Base-by-base conservation (phyloP, 306 rosid genomes). In the Vicia villosa region DNA sequence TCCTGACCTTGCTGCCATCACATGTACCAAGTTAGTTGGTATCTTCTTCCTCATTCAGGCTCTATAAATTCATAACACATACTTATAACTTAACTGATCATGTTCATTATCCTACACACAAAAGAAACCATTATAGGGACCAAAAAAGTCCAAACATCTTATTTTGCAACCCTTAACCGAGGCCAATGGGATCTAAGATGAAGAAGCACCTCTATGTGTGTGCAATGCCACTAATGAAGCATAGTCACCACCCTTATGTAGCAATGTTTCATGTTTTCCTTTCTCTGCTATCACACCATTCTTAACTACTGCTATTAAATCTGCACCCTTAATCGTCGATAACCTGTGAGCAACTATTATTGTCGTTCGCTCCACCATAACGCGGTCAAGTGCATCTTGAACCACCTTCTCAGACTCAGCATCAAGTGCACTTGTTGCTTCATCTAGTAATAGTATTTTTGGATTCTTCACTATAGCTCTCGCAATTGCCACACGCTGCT, bases 391-490 rank as follows among this genome's bases (percentile, higher is more conserved):
- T 41, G 91, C 95, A 71, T 88, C 91, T 51, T 89, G 96, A 16
- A 89, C 91, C 13, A 86, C 83, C 70, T 81, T 75, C 49, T 89
- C 96, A 8, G 91, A 89, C 74, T 89, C 91, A 0, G 96, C 91
- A 79, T 89, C 96, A 30, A 89, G 83, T 46, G 95, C 91, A 78
- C 95, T 88, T 1, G 95, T 88, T 32, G 94, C 94, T 75, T 88
- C 94, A 73, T 88, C 91, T 34, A 88, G 78, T 3, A 83, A 79
- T n/a, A 88, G 72, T 52, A 88, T 81, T 38, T 81, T 86, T 37
- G 91, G 95, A 62, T 76, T 80, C 80, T 85, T 87, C 37, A 83
- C 74, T 37, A 83, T 87, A 6, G 93, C 88, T 60, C 93, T 26
- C 6, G 93, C 90, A 40, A 85, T 87, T 42, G 93, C 93, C 56